Conservation (phyloP, 139 green algal species). For the Asterochloris erici region DNA sequence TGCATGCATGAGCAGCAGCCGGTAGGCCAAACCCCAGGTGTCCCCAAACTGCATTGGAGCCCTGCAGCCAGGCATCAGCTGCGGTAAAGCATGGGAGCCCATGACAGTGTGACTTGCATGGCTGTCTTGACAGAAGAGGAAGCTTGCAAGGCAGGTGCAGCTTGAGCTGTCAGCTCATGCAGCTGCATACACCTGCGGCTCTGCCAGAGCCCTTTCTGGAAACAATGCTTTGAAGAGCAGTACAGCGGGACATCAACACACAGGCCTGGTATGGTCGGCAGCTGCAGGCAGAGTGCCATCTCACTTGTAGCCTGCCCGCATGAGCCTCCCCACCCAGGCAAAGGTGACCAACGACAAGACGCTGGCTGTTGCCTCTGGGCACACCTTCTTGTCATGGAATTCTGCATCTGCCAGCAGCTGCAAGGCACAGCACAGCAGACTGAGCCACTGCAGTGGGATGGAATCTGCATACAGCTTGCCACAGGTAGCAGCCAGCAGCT, state of each 20-base stretch:
- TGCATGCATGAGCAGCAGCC: too few species aligned
- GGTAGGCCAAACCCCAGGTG: too few species aligned
- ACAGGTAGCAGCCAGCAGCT: background rate
- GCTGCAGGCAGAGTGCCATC: background rate
- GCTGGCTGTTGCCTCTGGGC: slow-evolving; percentile 40
- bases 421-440: background rate
- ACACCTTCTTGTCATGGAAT: slow-evolving; percentile 20
- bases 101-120: too few species aligned
- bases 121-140: too few species aligned
- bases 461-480: background rate
- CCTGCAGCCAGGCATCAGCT: background rate
- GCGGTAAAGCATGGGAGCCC: background rate
- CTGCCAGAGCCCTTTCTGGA: too few species aligned
- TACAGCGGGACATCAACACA: too few species aligned
- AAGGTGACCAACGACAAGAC: slow-evolving; percentile 46
- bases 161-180: too few species aligned
- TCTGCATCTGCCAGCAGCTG: slow-evolving; percentile 15
- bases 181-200: too few species aligned
- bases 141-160: too few species aligned
- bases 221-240: too few species aligned
- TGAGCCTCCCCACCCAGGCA: slow-evolving; percentile 40
- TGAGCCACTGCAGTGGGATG: background rate
- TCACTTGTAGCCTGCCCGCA: slow-evolving; percentile 40
- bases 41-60: too few species aligned
- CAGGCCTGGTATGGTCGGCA: background rate